Evolutionary conservation across 2,329 filamentous ascomycete genomes (phyloP), one percentile per base, ranked within the genome.

Genomic region (Colletotrichum incanum): DNA sequence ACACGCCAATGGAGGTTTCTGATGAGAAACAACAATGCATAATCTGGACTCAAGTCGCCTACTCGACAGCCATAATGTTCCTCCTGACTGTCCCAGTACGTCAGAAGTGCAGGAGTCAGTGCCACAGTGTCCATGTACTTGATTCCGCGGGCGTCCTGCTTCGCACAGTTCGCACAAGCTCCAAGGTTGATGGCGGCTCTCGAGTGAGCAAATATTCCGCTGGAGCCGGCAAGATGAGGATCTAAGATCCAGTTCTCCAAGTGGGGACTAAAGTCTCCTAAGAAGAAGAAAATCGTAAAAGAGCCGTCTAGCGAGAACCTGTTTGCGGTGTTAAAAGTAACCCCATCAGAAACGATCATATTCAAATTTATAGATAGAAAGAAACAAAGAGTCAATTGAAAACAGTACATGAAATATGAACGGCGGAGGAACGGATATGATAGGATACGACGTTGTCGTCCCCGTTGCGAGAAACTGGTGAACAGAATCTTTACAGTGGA

Each of bases 81-180:
- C 18, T 69, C 47, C 8, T 47, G 58, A n/a, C 8, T 63, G 3
- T 64, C 39, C 56, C 50, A 64, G 41, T 65, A 69, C 12, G 52
- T 58, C 59, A 65, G 34, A 20, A 69, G 66, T 20, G 59, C 59
- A n/a, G 56, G 65, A 12, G 65, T 68, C 45, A 68, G 43, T 16
- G 65, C 34, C 16, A 68, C 26, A 3, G 47, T 68, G 37, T 68
- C 65, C 56, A 55, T 55, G 47, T 68, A 68, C 59, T 63, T 68
- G 47, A 56, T 16, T 26, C 59, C 65, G 20, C 14, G 6, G 14
- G 37, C 65, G 37, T 65, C 26, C 16, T 68, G 65, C 34, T 54
- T 54, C 2, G 26, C 18, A 28, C 50, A 54, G 26, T 54, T 54
- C 8, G 14, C 28, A 31, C 26, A 54, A 54, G 50, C 50, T 14